phyloP scores from a whole-genome alignment of 495 filamentous ascomycete genomes.

The Penicillium alfredii region DNA sequence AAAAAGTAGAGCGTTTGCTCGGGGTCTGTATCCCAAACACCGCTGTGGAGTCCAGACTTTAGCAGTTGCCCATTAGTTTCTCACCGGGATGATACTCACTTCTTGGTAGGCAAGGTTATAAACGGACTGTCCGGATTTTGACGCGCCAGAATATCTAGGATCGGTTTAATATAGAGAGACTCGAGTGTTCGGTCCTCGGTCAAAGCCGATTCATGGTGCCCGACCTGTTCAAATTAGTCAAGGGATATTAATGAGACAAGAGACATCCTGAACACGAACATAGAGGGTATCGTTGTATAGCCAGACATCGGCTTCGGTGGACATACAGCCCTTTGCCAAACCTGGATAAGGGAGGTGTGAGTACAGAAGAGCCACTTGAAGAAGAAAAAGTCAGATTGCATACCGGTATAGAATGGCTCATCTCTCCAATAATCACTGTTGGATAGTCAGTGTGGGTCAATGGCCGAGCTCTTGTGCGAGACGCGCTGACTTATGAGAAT shows the following conservation, averaged over 20 bases:
- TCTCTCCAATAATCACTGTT: slow-evolving; percentile 43
- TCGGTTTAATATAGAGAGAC: slow-evolving; percentile 52
- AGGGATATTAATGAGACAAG: not conserved
- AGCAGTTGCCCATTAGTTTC: no score
- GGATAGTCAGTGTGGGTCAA: slow-evolving; percentile 4
- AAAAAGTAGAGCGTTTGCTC: slow-evolving; percentile 62
- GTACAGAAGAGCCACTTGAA: slow-evolving; percentile 1
- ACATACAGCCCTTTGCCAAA: slow-evolving; percentile 56
- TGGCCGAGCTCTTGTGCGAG: not conserved
- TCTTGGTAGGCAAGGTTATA: slow-evolving; percentile 32
- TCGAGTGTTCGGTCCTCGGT: slow-evolving; percentile 47
- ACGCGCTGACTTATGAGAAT: slow-evolving; percentile 35
- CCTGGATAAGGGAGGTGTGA: slow-evolving; percentile 17
- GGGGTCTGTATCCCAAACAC: slow-evolving; percentile 45
- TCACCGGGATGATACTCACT: slow-evolving; percentile 28
- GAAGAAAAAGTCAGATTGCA: not conserved
- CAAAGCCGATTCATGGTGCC: slow-evolving; percentile 47
- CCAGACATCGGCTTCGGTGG: slow-evolving; percentile 88
- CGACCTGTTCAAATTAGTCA: slow-evolving; percentile 37
- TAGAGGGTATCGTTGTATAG: slow-evolving; percentile 62
- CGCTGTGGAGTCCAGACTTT: slow-evolving; percentile 20
- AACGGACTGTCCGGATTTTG: slow-evolving; percentile 42
- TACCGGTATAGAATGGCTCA: slow-evolving; percentile 46
- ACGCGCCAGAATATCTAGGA: slow-evolving; percentile 45
- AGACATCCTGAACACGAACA: slow-evolving; percentile 15